Percentiles rank a stretch among this genome's conserved stretches.
Evolutionary conservation across 2,329 filamentous ascomycete species (phyloP).

Genomic region (Trichoderma oligosporum): DNA sequence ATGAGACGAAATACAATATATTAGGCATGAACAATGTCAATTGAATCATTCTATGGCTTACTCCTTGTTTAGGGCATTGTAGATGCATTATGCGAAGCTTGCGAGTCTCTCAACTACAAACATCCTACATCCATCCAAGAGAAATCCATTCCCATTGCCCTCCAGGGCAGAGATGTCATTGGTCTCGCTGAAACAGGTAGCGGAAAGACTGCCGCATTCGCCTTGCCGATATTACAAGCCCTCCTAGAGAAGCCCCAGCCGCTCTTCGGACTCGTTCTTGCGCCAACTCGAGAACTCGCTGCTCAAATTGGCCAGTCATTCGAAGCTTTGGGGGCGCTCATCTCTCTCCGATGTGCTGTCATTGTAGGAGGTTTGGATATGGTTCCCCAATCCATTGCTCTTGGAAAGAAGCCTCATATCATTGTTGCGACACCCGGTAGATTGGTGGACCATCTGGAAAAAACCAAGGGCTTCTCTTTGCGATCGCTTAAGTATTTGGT

Average conservation of each 20-base stretch:
- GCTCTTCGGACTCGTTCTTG: conserved; percentile 83
- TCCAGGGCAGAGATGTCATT: conserved; percentile 81
- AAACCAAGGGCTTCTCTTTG: conserved; percentile 92
- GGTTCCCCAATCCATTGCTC: conserved; percentile 83
- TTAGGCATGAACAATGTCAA: no score
- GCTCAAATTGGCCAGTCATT: conserved; percentile 87
- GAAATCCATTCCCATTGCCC: conserved; percentile 75
- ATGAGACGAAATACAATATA: conserved; percentile 21
- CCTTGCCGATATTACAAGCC: conserved; percentile 84
- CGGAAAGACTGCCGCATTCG: conserved; percentile 95
- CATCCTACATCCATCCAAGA: conserved; percentile 84
- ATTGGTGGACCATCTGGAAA: conserved; percentile 87
- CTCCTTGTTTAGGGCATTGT: conserved; percentile 64
- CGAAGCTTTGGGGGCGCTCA: conserved; percentile 80
- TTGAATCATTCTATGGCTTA: conserved; percentile 21
- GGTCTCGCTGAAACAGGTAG: conserved; percentile 92
- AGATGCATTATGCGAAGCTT: conserved; percentile 85
- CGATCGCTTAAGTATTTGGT: conserved; percentile 80
- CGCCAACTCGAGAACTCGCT: conserved; percentile 89
- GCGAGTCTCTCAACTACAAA: conserved; percentile 76
- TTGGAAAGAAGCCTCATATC: conserved; percentile 95
- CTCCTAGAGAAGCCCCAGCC: conserved; percentile 84
- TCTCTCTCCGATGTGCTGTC: conserved; percentile 80
- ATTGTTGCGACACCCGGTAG: conserved; percentile 89
- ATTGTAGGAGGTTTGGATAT: conserved; percentile 95